phyloP scores from a whole-genome alignment of 345 rosid species.

The Acer negundo region DNA sequence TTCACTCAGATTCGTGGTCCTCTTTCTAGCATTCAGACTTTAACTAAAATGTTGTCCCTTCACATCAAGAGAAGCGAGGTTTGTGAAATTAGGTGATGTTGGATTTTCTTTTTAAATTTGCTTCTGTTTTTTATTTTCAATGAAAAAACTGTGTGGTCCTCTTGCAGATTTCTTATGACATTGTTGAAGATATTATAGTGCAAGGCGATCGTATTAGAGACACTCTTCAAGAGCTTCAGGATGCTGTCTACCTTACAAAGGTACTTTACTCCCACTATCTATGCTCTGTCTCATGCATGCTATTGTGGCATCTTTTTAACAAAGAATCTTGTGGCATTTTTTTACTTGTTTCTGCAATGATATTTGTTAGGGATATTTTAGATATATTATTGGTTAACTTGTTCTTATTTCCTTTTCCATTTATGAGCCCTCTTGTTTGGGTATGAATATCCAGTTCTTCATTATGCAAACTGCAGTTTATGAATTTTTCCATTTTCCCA shows the following conservation, averaged over 20 bases:
- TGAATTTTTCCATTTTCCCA: background rate
- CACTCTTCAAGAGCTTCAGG: conserved; percentile 87
- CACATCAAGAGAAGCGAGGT: conserved; percentile 84
- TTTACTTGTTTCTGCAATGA: background rate
- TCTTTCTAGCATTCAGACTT: conserved; percentile 74
- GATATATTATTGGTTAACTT: background rate
- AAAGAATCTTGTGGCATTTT: background rate
- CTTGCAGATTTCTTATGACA: conserved; percentile 73
- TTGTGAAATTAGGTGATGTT: conserved; percentile 18
- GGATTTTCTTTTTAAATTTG: conserved; percentile 11
- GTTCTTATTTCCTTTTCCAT: background rate
- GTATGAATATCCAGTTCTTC: background rate
- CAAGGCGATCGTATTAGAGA: conserved; percentile 71
- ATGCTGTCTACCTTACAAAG: conserved; percentile 88
- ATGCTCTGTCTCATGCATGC: background rate
- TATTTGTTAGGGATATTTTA: background rate
- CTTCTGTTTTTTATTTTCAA: background rate
- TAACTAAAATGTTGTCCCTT: conserved; percentile 75
- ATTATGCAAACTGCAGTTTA: background rate
- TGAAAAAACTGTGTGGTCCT: background rate
- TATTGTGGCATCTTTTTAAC: background rate
- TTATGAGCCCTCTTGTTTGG: background rate
- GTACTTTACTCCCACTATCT: conserved; percentile 29
- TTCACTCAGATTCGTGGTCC: conserved; percentile 75
- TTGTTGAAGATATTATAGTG: conserved; percentile 73